phyloP scores from a whole-genome alignment of 352 stramenopile genomes.

The Pythium guiyangense region DNA sequence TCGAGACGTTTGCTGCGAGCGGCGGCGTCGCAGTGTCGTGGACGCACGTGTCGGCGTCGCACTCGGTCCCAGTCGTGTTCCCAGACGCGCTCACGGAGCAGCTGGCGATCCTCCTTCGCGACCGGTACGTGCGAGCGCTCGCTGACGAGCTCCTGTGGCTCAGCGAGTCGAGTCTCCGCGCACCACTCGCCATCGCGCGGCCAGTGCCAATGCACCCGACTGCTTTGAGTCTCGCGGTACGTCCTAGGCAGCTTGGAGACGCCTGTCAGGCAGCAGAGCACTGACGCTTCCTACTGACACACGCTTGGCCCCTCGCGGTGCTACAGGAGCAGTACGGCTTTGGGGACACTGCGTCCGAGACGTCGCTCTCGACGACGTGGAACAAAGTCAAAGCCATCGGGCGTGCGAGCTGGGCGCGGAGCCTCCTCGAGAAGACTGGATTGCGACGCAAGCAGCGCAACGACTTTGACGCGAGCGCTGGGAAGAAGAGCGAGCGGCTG shows the following conservation, averaged over 20 bases:
- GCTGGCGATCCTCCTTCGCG: slow-evolving; percentile 43
- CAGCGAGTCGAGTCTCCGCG: slow-evolving; percentile 23
- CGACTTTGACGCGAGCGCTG: slow-evolving; percentile 5
- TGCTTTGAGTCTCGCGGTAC: slow-evolving; percentile 42
- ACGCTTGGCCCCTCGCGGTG: not conserved
- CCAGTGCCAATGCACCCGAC: slow-evolving; percentile 47
- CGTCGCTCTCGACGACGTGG: slow-evolving; percentile 52
- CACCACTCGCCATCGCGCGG: slow-evolving; percentile 30
- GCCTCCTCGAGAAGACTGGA: slow-evolving; percentile 49
- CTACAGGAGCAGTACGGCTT: slow-evolving; percentile 72
- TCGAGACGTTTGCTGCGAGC: slow-evolving; percentile 45
- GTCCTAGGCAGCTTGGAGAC: slow-evolving; percentile 2
- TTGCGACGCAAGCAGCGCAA: slow-evolving; percentile 21
- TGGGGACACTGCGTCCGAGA: slow-evolving; percentile 57
- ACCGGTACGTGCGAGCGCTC: slow-evolving; percentile 42
- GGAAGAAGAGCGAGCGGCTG: slow-evolving; percentile 13
- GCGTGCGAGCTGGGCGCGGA: slow-evolving; percentile 47
- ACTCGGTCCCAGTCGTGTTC: slow-evolving; percentile 58
- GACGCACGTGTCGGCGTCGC: slow-evolving; percentile 63
- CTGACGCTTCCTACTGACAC: too few species aligned
- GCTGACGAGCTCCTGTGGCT: slow-evolving; percentile 44
- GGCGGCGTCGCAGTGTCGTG: slow-evolving; percentile 50
- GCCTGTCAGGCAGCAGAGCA: not conserved
- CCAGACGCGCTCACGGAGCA: slow-evolving; percentile 49
- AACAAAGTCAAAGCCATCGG: slow-evolving; percentile 52